These are phyloP conservation scores for Gomphus sp. DNA, from an alignment of 1,284 basidiomycete genomes.

Conservation along the genomic window DNA sequence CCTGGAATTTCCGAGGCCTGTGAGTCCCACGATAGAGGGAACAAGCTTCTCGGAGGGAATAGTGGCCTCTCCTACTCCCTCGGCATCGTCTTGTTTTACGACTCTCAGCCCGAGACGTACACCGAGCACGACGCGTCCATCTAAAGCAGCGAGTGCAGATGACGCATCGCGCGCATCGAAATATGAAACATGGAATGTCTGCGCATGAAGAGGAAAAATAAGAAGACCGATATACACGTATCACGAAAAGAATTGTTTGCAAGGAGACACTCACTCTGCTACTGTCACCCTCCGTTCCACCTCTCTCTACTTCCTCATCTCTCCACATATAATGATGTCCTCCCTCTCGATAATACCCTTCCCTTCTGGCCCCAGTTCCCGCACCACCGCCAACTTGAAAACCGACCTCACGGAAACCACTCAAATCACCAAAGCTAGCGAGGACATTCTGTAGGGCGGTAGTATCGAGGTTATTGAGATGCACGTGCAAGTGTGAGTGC, in stretches of 20 bases:
- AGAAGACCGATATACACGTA: not conserved
- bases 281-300: not conserved
- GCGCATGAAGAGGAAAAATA: not conserved
- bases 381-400: too few species aligned
- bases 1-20: too few species aligned
- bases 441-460: slow-evolving; percentile 14
- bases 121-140: slow-evolving; percentile 24
- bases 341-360: too few species aligned
- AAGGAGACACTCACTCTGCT: too few species aligned
- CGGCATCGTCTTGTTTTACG: not conserved
- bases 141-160: slow-evolving; percentile 29
- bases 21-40: too few species aligned
- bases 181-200: slow-evolving; percentile 52
- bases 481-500: not conserved
- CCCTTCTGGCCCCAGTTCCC: too few species aligned
- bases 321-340: too few species aligned
- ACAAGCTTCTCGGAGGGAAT: too few species aligned
- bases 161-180: slow-evolving; percentile 49
- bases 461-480: too few species aligned
- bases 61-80: not conserved
- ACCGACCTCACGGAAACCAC: slow-evolving; percentile 6
- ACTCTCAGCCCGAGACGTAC: slow-evolving; percentile 18
- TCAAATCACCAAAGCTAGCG: slow-evolving; percentile 16
- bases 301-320: not conserved
- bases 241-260: not conserved